phyloP scores from a whole-genome alignment of 2,329 filamentous ascomycete species.

The Colletotrichum scovillei region DNA sequence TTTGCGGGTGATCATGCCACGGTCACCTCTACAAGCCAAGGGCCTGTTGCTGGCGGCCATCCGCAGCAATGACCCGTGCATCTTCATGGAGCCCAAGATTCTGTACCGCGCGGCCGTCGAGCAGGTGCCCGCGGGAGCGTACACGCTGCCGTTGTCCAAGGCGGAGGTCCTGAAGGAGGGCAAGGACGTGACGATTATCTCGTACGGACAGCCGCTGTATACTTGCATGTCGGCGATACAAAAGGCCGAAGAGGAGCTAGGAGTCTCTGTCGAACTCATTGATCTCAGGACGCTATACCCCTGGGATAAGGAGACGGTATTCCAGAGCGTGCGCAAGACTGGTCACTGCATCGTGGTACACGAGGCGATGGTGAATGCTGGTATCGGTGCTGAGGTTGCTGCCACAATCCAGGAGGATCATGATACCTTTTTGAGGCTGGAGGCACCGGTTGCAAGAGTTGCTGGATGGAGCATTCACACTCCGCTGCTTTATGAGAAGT shows the following conservation, averaged over 20 bases:
- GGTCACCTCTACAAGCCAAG: conserved; percentile 89
- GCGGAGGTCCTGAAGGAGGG: conserved; percentile 87
- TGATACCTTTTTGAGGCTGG: conserved; percentile 81
- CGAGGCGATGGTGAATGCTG: conserved; percentile 91
- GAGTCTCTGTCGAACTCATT: conserved; percentile 84
- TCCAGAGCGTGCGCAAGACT: conserved; percentile 88
- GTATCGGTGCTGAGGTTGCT: conserved; percentile 89
- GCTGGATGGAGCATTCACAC: conserved; percentile 92
- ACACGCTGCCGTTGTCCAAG: conserved; percentile 86
- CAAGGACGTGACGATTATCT: conserved; percentile 84
- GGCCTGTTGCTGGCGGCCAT: conserved; percentile 84
- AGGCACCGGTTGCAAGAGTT: conserved; percentile 86
- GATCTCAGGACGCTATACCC: conserved; percentile 91
- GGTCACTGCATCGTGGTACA: conserved; percentile 90
- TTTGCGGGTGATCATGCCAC: conserved; percentile 84
- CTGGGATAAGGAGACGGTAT: conserved; percentile 86
- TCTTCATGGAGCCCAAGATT: conserved; percentile 96
- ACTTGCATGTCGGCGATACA: conserved; percentile 82
- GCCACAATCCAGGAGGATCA: conserved; percentile 85
- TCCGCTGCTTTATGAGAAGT: conserved; percentile 82
- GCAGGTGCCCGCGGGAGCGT: conserved; percentile 84
- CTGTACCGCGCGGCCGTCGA: conserved; percentile 92
- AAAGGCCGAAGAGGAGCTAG: conserved; percentile 79
- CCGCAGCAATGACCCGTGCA: conserved; percentile 83
- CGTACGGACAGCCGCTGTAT: conserved; percentile 91